Conservation (phyloP, 2,329 filamentous ascomycete species). For the Drechslera avenae region DNA sequence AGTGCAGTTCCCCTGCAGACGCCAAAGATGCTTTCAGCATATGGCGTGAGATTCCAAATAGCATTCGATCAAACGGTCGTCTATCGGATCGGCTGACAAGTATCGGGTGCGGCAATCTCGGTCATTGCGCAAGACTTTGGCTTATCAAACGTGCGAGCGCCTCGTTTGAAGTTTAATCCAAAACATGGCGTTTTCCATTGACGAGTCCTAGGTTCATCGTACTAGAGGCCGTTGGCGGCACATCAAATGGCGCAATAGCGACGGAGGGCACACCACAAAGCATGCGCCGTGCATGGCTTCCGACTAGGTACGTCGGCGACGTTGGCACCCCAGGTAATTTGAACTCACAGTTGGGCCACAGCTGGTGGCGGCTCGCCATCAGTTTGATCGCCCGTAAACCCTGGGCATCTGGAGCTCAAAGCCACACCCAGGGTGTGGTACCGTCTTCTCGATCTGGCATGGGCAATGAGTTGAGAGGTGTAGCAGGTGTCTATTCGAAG, state of each 20-base stretch:
- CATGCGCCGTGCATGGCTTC: constrained; percentile 5
- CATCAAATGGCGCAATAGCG: constrained; percentile 13
- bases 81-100: neutral
- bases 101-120: neutral
- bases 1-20: constrained; percentile 1
- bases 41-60: constrained; percentile 5
- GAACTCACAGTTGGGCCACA: constrained; percentile 17
- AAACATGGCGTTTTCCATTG: constrained; percentile 24
- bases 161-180: constrained; percentile 4
- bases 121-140: constrained; percentile 2
- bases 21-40: neutral
- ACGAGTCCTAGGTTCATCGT: constrained; percentile 20
- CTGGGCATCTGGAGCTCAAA: constrained; percentile 20
- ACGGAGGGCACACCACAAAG: constrained; percentile 4
- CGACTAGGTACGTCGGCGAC: constrained; percentile 22
- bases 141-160: constrained; percentile 3
- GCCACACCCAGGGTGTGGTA: constrained; percentile 10
- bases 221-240: constrained; percentile 27
- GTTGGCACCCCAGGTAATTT: constrained; percentile 13
- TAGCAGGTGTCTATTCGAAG: constrained; percentile 5
- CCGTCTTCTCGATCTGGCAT: constrained; percentile 9
- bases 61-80: neutral
- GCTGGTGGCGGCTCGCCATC: constrained; percentile 18
- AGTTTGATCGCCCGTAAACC: constrained; percentile 12
- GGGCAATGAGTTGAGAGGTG: neutral